Conservation (phyloP, 2,329 filamentous ascomycete genomes). For the Pseudogymnoascus verrucosus region DNA sequence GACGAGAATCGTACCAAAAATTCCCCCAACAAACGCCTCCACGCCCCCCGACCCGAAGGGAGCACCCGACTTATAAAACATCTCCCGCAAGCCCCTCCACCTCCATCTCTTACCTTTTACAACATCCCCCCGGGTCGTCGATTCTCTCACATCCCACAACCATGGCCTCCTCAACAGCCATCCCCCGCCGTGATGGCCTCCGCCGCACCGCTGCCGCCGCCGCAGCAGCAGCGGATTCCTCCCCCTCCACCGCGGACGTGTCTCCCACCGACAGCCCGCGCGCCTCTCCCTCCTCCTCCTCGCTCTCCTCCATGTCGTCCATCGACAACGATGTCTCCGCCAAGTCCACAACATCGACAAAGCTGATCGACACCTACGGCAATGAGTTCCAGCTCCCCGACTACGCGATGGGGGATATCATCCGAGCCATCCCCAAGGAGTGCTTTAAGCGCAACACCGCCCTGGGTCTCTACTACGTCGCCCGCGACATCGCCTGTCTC, state of each 20-base stretch:
- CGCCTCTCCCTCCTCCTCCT: conserved; percentile 71
- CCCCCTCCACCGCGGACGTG: conserved; percentile 47
- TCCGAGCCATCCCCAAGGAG: conserved; percentile 94
- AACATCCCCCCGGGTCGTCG: neutral
- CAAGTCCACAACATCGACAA: conserved; percentile 49
- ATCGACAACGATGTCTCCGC: conserved; percentile 44
- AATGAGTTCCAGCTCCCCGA: conserved; percentile 90
- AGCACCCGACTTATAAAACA: neutral
- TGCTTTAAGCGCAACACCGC: conserved; percentile 83
- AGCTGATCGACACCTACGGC: conserved; percentile 84
- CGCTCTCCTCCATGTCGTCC: conserved; percentile 80
- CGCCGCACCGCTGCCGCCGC: conserved; percentile 23
- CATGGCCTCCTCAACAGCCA: conserved; percentile 27
- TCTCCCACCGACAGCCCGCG: conserved; percentile 54
- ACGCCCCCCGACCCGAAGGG: neutral
- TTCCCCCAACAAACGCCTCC: neutral
- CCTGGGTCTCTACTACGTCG: conserved; percentile 72
- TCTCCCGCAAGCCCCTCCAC: neutral
- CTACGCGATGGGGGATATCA: conserved; percentile 96
- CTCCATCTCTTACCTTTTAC: neutral
- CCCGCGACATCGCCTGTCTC: conserved; percentile 67
- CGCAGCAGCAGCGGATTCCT: conserved; percentile 21
- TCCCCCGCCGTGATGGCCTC: conserved; percentile 19
- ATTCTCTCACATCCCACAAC: conserved; percentile 9
- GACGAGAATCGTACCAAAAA: neutral